A percentile compares a stretch with the other conserved stretches of the same genome.
Evolutionary conservation across 495 filamentous ascomycete genomes (phyloP).

Genomic region (Jackrogersella minutella): DNA sequence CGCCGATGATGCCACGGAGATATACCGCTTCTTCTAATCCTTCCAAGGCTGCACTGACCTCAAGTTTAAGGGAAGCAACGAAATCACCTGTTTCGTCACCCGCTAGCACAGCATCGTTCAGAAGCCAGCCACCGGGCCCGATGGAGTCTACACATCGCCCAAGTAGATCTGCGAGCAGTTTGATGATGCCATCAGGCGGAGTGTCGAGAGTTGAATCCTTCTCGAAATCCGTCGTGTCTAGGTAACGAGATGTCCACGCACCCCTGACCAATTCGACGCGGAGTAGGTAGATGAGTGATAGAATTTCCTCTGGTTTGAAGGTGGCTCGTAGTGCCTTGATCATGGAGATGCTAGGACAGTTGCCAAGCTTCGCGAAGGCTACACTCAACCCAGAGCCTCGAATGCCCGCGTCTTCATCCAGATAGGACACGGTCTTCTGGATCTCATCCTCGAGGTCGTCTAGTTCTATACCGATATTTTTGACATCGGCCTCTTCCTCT

Average conservation of each 20-base stretch:
- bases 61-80: slow-evolving; percentile 71
- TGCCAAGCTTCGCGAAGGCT: slow-evolving; percentile 70
- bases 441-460: slow-evolving; percentile 59
- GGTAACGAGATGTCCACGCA: slow-evolving; percentile 75
- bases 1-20: slow-evolving; percentile 71
- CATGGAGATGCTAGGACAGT: slow-evolving; percentile 64
- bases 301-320: slow-evolving; percentile 71
- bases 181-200: slow-evolving; percentile 62
- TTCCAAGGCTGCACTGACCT: slow-evolving; percentile 78
- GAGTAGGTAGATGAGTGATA: slow-evolving; percentile 77
- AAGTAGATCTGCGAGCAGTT: slow-evolving; percentile 70
- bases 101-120: slow-evolving; percentile 61
- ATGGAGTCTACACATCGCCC: slow-evolving; percentile 82
- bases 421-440: slow-evolving; percentile 59
- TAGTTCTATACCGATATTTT: slow-evolving; percentile 55
- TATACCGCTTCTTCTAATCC: slow-evolving; percentile 78
- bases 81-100: slow-evolving; percentile 66
- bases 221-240: slow-evolving; percentile 52
- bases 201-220: slow-evolving; percentile 63
- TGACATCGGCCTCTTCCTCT: slow-evolving; percentile 46
- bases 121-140: slow-evolving; percentile 83
- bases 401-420: slow-evolving; percentile 53
- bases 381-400: slow-evolving; percentile 57
- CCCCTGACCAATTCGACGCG: slow-evolving; percentile 68
- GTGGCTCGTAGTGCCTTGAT: slow-evolving; percentile 69